Base-by-base conservation (phyloP, 2,329 filamentous ascomycete species). In the Aspergillus pseudoterreus region DNA sequence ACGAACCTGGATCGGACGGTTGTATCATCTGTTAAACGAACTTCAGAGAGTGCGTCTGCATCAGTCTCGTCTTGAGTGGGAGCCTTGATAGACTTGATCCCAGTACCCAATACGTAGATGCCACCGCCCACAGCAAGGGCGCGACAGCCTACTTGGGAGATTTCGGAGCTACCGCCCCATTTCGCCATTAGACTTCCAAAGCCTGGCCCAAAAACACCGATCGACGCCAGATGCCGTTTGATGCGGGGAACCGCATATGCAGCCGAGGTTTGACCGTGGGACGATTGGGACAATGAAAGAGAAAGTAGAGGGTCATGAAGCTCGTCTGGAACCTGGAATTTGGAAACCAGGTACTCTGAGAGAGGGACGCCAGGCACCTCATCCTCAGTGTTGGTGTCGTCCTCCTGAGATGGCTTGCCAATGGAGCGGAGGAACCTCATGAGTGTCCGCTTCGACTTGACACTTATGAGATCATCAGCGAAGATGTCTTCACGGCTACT, bases 391-490 rank as follows among this genome's bases (percentile, higher is more conserved):
- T 36, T 39, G 6, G 51, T 19, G 15, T 57, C 54, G 15, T 38
- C 38, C 59, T 88, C 82, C 62, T 86, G 86, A 9, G 50, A 52
- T 30, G 63, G 45, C 42, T 61, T 90, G 82, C 53, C 77, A 48
- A 96, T 87, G 66, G 94, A 92, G 69, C 92, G 92, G 63, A 97
- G 79, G 63, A 96, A 95, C 70, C 95, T 95, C 87, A 96, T 96
- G 63, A 97, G 73, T 9, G 82, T 82, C 49, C 92, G 85, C 75
- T 97, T 97, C 5, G 90, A 84, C 57, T 87, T 87, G 59, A 87
- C 80, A 43, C 90, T 83, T 51, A 97, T 88, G 21, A 79, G 78
- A 33, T 82, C 82, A 67, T 90, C 87, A 44, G 86, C 82, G 69
- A 96, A 96, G 42, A 97, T 84, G 72, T 96, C 92, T 73, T 99